Conservation (phyloP, 2,329 filamentous ascomycete genomes). For the Fusarium sp. region DNA sequence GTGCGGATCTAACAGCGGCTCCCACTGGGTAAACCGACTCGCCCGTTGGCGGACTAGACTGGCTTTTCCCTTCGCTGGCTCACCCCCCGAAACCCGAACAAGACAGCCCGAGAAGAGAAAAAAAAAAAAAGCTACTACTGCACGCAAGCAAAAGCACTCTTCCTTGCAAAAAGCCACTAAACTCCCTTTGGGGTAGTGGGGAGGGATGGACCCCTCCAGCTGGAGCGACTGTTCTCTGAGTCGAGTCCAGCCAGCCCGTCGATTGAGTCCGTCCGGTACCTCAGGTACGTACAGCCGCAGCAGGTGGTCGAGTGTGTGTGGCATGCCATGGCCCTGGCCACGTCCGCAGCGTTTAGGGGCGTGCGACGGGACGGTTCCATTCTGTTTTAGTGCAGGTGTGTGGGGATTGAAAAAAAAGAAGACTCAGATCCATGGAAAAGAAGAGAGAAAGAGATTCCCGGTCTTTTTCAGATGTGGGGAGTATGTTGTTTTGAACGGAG, state of each 20-base stretch:
- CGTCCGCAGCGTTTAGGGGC: conserved; percentile 22
- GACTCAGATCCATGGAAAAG: background rate
- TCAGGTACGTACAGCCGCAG: conserved; percentile 47
- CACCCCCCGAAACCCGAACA: conserved; percentile 1
- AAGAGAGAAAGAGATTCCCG: conserved; percentile 7
- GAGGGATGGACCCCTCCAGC: background rate
- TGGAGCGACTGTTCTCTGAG: conserved; percentile 9
- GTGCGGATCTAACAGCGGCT: conserved; percentile 15
- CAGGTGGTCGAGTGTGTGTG: conserved; percentile 16
- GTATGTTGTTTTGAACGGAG: background rate
- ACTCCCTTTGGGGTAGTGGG: conserved; percentile 5
- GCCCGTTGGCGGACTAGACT: conserved; percentile 1
- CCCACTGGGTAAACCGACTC: conserved; percentile 25
- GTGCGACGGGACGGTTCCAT: background rate
- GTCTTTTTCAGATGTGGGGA: background rate
- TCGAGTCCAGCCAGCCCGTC: background rate
- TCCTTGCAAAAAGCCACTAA: background rate
- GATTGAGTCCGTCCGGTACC: conserved; percentile 36
- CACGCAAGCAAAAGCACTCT: conserved; percentile 14
- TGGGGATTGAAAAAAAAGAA: background rate
- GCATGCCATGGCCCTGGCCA: conserved; percentile 15
- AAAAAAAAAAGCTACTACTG: background rate
- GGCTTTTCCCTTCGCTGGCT: background rate
- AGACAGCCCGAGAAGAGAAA: background rate
- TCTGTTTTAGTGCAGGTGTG: conserved; percentile 15